These are phyloP conservation scores for Laetiporus sulphureus DNA, from an alignment of 1,284 basidiomycete genomes.

Conservation along the genomic window DNA sequence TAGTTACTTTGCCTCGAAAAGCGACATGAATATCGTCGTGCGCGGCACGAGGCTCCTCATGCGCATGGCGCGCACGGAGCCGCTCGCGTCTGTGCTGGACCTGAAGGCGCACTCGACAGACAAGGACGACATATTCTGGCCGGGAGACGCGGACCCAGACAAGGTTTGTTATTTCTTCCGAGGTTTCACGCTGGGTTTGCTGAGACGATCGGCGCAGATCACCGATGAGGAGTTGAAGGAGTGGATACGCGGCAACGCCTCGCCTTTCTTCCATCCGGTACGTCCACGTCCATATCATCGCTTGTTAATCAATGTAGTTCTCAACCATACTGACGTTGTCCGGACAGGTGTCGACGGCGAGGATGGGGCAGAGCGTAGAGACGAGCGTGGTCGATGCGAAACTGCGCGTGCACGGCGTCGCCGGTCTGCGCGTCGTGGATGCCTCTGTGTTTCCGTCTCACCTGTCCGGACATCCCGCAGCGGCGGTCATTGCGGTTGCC, in stretches of 20 bases:
- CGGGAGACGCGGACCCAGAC: constrained; percentile 19
- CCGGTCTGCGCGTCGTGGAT: constrained; percentile 48
- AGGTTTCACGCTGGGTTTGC: too few species aligned
- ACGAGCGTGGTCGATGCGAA: constrained; percentile 33
- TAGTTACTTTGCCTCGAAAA: constrained; percentile 52
- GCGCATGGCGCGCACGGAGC: constrained; percentile 43
- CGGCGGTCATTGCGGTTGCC: constrained; percentile 48
- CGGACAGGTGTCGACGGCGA: constrained; percentile 50
- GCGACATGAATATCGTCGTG: constrained; percentile 49
- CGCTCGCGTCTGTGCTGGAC: constrained; percentile 43
- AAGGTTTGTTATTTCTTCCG: too few species aligned
- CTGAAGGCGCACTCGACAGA: too few species aligned
- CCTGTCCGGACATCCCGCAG: constrained; percentile 56
- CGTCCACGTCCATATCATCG: too few species aligned
- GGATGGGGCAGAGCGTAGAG: constrained; percentile 47
- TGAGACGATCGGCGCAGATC: too few species aligned
- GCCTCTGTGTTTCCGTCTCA: constrained; percentile 53
- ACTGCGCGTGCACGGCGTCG: constrained; percentile 31
- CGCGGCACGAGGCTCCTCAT: constrained; percentile 45
- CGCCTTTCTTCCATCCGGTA: too few species aligned
- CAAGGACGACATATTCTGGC: too few species aligned
- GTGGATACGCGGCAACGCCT: too few species aligned
- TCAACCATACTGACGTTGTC: constrained; percentile 48
- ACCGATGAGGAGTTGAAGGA: too few species aligned
- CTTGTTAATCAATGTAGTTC: too few species aligned